These are phyloP conservation scores for Venturia carpophila DNA, from an alignment of 2,329 filamentous ascomycete genomes.

Conservation along the genomic window DNA sequence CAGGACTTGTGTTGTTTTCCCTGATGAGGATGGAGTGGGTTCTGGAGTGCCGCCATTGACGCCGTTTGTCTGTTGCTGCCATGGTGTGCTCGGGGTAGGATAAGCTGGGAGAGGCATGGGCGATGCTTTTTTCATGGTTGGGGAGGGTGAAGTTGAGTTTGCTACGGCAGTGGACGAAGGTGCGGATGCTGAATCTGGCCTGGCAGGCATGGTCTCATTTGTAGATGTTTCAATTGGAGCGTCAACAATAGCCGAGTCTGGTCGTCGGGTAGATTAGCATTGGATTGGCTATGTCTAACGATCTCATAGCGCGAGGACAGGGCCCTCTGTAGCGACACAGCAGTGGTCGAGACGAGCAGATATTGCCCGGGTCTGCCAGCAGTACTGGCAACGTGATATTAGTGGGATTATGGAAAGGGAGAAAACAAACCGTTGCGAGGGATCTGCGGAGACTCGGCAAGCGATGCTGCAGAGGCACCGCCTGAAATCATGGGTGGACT, in stretches of 20 bases:
- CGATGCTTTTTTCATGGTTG: constrained; percentile 18
- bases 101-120: constrained; percentile 17
- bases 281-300: background rate
- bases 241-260: constrained; percentile 7
- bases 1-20: constrained; percentile 37
- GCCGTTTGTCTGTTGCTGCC: constrained; percentile 10
- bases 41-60: background rate
- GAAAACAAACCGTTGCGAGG: constrained; percentile 11
- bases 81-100: constrained; percentile 14
- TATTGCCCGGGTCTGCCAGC: background rate
- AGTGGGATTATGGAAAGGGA: background rate
- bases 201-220: constrained; percentile 11
- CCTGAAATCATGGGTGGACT: background rate
- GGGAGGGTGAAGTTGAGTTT: constrained; percentile 12
- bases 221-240: constrained; percentile 15
- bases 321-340: background rate
- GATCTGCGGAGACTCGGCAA: background rate
- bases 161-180: constrained; percentile 2
- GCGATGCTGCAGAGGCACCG: background rate
- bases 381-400: background rate
- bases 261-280: constrained; percentile 3
- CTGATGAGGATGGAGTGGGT: constrained; percentile 13
- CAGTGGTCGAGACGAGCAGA: background rate
- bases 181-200: constrained; percentile 9
- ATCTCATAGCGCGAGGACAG: constrained; percentile 4